phyloP scores from a whole-genome alignment of 441 rosid genomes.

The Pelargonium citronellum region DNA sequence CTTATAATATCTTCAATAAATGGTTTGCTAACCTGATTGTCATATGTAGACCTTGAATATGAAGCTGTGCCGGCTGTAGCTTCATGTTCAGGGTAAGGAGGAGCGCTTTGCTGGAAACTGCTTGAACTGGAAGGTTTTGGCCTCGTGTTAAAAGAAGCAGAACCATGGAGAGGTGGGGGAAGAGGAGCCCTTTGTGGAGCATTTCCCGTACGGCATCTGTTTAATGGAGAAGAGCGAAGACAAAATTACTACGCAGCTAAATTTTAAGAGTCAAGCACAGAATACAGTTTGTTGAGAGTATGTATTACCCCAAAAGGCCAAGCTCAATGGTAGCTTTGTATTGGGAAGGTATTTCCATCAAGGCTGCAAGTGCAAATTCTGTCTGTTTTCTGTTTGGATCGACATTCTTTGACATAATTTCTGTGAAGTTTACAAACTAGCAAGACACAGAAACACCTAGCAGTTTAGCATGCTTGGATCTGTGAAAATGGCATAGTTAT shows the following conservation, averaged over 20 bases:
- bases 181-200: constrained; percentile 56
- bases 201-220: constrained; percentile 45
- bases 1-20: background rate
- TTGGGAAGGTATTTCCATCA: constrained; percentile 94
- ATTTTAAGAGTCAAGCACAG: background rate
- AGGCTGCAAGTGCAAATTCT: constrained; percentile 80
- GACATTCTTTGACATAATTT: constrained; percentile 68
- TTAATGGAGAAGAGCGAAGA: constrained; percentile 4
- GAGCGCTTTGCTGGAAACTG: constrained; percentile 47
- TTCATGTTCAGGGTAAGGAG: constrained; percentile 39
- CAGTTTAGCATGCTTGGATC: background rate
- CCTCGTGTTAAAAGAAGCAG: constrained; percentile 33
- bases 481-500: background rate
- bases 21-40: constrained; percentile 48
- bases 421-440: constrained; percentile 89
- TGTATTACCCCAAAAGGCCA: constrained; percentile 65
- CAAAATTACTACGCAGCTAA: background rate
- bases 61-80: constrained; percentile 35
- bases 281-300: background rate
- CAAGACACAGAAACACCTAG: constrained; percentile 6
- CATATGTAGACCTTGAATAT: constrained; percentile 40
- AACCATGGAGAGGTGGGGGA: constrained; percentile 64
- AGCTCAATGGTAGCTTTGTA: constrained; percentile 83
- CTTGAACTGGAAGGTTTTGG: constrained; percentile 39
- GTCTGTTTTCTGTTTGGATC: constrained; percentile 55